phyloP scores from a whole-genome alignment of 306 rosid genomes.

The Citrullus colocynthis region DNA sequence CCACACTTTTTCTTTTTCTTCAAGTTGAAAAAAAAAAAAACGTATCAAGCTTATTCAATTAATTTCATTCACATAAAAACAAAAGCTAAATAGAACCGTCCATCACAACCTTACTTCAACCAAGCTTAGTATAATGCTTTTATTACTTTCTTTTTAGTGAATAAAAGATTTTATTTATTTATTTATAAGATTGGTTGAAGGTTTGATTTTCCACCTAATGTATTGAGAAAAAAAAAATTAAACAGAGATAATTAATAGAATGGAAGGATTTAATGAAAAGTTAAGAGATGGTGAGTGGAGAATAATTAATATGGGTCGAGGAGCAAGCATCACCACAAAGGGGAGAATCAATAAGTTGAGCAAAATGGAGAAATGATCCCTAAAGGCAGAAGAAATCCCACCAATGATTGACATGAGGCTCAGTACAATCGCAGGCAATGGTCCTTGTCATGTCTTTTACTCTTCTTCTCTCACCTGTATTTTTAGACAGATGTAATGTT shows the following conservation, averaged over 20 bases:
- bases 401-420: conserved; percentile 25
- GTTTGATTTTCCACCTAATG: background rate
- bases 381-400: conserved; percentile 12
- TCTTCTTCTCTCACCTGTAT: conserved; percentile 11
- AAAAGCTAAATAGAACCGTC: background rate
- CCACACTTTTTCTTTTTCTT: too few relatives aligned
- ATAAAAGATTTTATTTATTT: too few relatives aligned
- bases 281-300: conserved; percentile 20
- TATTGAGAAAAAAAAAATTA: background rate
- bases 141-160: background rate
- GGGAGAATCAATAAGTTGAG: conserved; percentile 22
- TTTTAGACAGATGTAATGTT: conserved; percentile 13
- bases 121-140: too few relatives aligned
- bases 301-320: conserved; percentile 18
- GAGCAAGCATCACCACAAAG: background rate
- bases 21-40: too few relatives aligned
- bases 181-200: background rate
- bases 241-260: background rate
- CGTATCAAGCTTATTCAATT: background rate
- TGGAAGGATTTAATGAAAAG: background rate
- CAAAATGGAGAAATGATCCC: conserved; percentile 16
- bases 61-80: background rate
- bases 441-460: conserved; percentile 22
- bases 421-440: conserved; percentile 19
- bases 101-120: background rate